A percentile compares a stretch with the other conserved stretches of the same genome.
phyloP scores from a whole-genome alignment of 2,329 filamentous ascomycete species.

The Paecilomyces formosus region DNA sequence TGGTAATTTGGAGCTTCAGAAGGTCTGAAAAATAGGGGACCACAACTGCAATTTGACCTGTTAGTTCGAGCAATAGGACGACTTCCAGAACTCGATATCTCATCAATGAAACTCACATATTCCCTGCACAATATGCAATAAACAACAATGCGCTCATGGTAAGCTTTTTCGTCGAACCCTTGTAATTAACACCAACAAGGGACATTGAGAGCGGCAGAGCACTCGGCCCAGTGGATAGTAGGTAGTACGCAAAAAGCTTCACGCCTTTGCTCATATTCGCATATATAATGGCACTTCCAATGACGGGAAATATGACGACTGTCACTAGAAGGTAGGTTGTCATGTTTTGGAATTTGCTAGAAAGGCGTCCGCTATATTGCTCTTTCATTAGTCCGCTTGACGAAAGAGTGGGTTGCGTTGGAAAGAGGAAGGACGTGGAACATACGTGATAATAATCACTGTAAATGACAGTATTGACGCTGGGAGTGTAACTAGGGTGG shows the following conservation, averaged over 20 bases:
- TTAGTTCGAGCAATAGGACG: not conserved
- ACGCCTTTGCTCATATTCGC: not conserved
- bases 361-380: not conserved
- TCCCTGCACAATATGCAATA: conserved; percentile 49
- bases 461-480: not conserved
- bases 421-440: not conserved
- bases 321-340: not conserved
- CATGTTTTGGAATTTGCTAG: not conserved
- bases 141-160: conserved; percentile 52
- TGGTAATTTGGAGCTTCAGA: conserved; percentile 45
- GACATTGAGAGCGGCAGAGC: conserved; percentile 50
- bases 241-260: conserved; percentile 46
- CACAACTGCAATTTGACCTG: conserved; percentile 19
- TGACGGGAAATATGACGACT: not conserved
- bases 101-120: conserved; percentile 29
- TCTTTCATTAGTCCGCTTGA: not conserved
- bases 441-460: not conserved
- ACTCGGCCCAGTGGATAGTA: conserved; percentile 47
- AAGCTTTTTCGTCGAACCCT: conserved; percentile 55
- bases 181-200: conserved; percentile 49
- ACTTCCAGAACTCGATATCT: too few species aligned
- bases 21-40: conserved; percentile 49
- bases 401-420: not conserved
- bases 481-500: conserved; percentile 52
- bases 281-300: not conserved